phyloP scores from a whole-genome alignment of 176 grass and related monocot species.

The Luzula sylvatica region DNA sequence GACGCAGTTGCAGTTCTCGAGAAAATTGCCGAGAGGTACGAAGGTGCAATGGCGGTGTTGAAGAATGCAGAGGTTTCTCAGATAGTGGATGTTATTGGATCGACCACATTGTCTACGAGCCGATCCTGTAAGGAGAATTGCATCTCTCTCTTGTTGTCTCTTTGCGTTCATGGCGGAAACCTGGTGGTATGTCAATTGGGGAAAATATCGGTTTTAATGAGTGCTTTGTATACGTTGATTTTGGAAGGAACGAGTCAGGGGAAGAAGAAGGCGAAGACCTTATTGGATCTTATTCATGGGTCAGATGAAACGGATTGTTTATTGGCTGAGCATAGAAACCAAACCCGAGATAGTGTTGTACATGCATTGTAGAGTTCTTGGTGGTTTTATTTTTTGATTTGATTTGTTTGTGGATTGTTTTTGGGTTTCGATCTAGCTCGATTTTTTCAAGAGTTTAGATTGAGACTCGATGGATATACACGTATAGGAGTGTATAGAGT shows the following conservation, averaged over 20 bases:
- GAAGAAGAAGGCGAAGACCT: slow-evolving; percentile 40
- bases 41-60: slow-evolving; percentile 37
- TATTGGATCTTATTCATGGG: slow-evolving; percentile 60
- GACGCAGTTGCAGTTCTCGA: slow-evolving; percentile 47
- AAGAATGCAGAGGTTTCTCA: slow-evolving; percentile 19
- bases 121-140: slow-evolving; percentile 48
- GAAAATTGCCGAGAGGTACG: slow-evolving; percentile 33
- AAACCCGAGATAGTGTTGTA: slow-evolving; percentile 21
- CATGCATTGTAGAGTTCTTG: slow-evolving; percentile 38
- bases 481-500: background rate
- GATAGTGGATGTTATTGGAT: slow-evolving; percentile 44
- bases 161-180: slow-evolving; percentile 48
- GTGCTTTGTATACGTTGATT: slow-evolving; percentile 48
- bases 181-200: slow-evolving; percentile 32
- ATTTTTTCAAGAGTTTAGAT: slow-evolving; percentile 44
- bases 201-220: slow-evolving; percentile 51
- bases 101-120: slow-evolving; percentile 22
- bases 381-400: background rate
- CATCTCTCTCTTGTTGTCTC: slow-evolving; percentile 35
- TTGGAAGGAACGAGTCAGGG: slow-evolving; percentile 33
- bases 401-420: background rate
- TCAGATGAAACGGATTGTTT: slow-evolving; percentile 15
- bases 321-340: background rate
- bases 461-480: background rate
- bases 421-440: slow-evolving; percentile 31